Conservation (phyloP, 2,329 filamentous ascomycete genomes). For the Albophoma yamanashiensis region DNA sequence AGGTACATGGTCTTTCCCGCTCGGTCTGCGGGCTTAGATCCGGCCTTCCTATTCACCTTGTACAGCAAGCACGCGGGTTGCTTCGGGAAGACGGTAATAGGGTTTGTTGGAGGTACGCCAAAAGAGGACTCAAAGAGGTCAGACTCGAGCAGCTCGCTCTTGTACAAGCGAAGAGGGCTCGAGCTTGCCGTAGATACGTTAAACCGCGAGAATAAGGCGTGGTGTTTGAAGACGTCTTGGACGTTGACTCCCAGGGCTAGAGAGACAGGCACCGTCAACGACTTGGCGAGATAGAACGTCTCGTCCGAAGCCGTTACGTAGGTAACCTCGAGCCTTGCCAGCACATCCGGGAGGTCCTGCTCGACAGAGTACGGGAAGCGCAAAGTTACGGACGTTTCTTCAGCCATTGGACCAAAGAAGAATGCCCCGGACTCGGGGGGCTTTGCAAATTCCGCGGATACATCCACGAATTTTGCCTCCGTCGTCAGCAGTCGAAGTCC, state of each 20-base stretch:
- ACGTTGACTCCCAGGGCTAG: constrained; percentile 91
- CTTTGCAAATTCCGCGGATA: constrained; percentile 31
- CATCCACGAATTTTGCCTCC: constrained; percentile 41
- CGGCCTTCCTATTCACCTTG: constrained; percentile 54
- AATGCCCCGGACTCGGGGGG: constrained; percentile 44
- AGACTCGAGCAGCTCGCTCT: constrained; percentile 60
- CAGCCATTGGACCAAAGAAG: constrained; percentile 33
- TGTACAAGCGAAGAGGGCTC: constrained; percentile 64
- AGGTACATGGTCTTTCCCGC: constrained; percentile 47
- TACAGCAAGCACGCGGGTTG: constrained; percentile 77
- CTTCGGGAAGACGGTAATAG: constrained; percentile 61
- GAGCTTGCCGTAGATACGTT: constrained; percentile 73
- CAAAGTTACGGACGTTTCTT: constrained; percentile 42
- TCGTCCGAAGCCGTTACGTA: constrained; percentile 59
- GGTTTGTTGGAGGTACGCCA: constrained; percentile 38
- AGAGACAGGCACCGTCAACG: constrained; percentile 58
- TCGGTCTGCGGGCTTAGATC: constrained; percentile 19
- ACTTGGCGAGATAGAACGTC: constrained; percentile 22
- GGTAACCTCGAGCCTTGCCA: constrained; percentile 63
- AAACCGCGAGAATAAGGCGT: constrained; percentile 76
- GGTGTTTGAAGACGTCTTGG: constrained; percentile 85
- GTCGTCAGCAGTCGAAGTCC: constrained; percentile 53
- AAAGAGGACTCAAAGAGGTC: constrained; percentile 57
- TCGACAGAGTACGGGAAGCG: constrained; percentile 77
- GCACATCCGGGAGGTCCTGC: constrained; percentile 59